Evolutionary conservation across 1,284 basidiomycete genomes (phyloP).

Genomic region (Ceratobasidium sp.): DNA sequence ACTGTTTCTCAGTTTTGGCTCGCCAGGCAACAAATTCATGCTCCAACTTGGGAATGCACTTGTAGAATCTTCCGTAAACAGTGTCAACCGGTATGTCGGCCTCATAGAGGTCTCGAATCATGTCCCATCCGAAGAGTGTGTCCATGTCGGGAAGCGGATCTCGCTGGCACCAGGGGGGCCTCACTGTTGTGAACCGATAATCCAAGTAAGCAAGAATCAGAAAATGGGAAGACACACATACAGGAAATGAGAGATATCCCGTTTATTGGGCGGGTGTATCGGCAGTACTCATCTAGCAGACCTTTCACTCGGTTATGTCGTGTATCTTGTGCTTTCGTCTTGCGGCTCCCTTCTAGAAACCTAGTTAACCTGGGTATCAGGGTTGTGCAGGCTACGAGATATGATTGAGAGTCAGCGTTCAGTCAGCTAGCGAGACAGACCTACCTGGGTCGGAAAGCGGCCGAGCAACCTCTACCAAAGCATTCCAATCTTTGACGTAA

Average conservation of each 20-base stretch:
- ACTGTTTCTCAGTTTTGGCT: not conserved
- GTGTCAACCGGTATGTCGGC: not conserved
- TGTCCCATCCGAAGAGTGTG: not conserved
- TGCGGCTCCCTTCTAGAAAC: constrained; percentile 14
- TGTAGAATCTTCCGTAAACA: not conserved
- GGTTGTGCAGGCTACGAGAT: not conserved
- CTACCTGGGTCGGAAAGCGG: constrained; percentile 9
- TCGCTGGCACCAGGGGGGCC: not conserved
- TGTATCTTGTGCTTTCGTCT: not conserved
- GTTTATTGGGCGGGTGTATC: not conserved
- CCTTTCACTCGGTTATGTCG: not conserved
- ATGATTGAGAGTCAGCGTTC: not conserved
- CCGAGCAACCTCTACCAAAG: constrained; percentile 4
- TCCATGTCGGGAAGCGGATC: not conserved
- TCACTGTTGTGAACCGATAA: not conserved
- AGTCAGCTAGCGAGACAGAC: not conserved
- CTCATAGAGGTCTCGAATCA: not conserved
- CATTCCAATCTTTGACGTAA: constrained; percentile 8
- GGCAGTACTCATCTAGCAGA: not conserved
- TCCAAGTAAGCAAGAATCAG: not conserved
- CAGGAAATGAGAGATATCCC: not conserved
- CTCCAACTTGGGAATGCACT: not conserved
- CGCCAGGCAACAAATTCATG: not conserved
- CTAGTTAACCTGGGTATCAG: not conserved
- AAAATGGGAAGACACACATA: not conserved